Evolutionary conservation across 2,329 filamentous ascomycete genomes (phyloP).

Genomic region (Alternaria viburni): DNA sequence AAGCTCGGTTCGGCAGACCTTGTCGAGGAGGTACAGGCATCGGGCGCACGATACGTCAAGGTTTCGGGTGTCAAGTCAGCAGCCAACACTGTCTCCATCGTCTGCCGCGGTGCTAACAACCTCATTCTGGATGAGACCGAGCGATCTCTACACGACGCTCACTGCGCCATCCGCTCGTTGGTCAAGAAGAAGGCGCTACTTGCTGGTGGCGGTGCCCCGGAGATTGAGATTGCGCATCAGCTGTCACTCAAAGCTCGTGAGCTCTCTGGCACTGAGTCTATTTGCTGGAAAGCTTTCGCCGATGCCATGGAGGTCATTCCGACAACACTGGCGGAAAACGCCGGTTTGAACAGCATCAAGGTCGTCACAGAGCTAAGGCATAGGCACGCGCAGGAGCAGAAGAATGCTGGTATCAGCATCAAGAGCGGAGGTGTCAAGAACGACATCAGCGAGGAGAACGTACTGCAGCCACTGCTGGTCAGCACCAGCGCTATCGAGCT

Average conservation of each 20-base stretch:
- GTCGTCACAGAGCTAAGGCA: conserved; percentile 96
- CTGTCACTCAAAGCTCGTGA: conserved; percentile 82
- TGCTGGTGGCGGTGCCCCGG: conserved; percentile 92
- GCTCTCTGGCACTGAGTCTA: conserved; percentile 88
- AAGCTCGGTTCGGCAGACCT: conserved; percentile 94
- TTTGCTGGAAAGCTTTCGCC: conserved; percentile 99
- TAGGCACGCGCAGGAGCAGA: conserved; percentile 92
- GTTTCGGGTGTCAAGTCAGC: conserved; percentile 87
- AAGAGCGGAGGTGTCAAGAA: conserved; percentile 96
- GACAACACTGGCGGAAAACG: conserved; percentile 95
- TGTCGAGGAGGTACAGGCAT: conserved; percentile 87
- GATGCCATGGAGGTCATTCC: conserved; percentile 97
- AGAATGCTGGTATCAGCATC: conserved; percentile 96
- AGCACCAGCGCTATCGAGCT: conserved; percentile 97
- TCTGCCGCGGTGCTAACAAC: conserved; percentile 91
- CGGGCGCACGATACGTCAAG: conserved; percentile 91
- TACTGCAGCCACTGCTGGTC: conserved; percentile 92
- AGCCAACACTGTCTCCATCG: conserved; percentile 87
- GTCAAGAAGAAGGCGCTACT: conserved; percentile 99
- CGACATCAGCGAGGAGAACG: conserved; percentile 96
- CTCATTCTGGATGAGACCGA: conserved; percentile 97
- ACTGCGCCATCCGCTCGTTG: conserved; percentile 94
- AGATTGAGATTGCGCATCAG: conserved; percentile 92
- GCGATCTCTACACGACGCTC: conserved; percentile 93
- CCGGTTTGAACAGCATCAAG: conserved; percentile 97